Conservation (phyloP, 2,329 filamentous ascomycete genomes). For the Neurospora sp. region DNA sequence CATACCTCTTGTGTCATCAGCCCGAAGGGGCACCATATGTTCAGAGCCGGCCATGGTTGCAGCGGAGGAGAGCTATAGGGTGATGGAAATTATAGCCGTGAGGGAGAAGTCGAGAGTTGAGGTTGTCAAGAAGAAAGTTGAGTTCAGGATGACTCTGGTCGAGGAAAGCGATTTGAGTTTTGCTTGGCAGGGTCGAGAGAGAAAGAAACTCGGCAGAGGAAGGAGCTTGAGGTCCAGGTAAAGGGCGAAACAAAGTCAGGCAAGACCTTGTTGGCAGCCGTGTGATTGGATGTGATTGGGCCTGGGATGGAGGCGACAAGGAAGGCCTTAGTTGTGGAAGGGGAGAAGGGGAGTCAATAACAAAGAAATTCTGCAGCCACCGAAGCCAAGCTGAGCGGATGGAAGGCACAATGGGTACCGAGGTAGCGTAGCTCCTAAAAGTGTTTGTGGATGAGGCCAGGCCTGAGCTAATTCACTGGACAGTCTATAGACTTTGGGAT, state of each 20-base stretch:
- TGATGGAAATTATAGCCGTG: neutral
- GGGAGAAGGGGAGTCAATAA: constrained; percentile 1
- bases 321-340: constrained; percentile 1
- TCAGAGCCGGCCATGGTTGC: constrained; percentile 30
- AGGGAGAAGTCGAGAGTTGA: neutral
- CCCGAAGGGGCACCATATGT: constrained; percentile 29
- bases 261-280: neutral
- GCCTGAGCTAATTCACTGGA: neutral
- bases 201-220: constrained; percentile 1
- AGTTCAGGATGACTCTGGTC: neutral
- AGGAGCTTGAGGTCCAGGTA: neutral
- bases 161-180: neutral
- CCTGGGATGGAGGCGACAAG: neutral
- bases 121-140: neutral
- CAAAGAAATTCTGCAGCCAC: constrained; percentile 5
- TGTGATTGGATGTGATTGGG: neutral
- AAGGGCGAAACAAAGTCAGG: neutral
- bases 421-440: neutral
- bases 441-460: neutral
- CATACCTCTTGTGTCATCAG: constrained; percentile 34
- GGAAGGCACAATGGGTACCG: neutral
- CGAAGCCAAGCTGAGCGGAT: neutral
- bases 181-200: neutral
- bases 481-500: neutral
- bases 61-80: neutral